phyloP scores from a whole-genome alignment of 192 early-diverging fungal species.

The Spizellomyces sp. region DNA sequence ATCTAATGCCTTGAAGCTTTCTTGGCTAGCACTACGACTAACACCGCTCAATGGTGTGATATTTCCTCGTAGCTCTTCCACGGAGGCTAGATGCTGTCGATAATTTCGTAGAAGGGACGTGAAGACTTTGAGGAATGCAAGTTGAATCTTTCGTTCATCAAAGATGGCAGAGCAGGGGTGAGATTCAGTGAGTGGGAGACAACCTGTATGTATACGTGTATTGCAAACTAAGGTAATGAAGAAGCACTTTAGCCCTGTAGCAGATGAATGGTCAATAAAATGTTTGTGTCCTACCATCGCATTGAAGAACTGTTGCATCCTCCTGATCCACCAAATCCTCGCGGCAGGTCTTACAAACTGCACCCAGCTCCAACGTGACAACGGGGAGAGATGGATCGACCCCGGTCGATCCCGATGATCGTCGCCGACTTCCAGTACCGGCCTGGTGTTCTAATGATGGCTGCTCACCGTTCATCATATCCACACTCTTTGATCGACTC shows the following conservation, averaged over 20 bases:
- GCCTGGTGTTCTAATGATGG: background rate
- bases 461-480: conserved; percentile 4
- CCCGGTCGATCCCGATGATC: conserved; percentile 1
- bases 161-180: conserved; percentile 62
- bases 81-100: conserved; percentile 55
- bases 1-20: conserved; percentile 31
- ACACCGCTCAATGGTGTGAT: conserved; percentile 3
- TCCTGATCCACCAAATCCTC: conserved; percentile 26
- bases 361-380: conserved; percentile 26
- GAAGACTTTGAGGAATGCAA: conserved; percentile 73
- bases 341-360: conserved; percentile 34
- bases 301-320: conserved; percentile 28
- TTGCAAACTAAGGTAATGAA: conserved; percentile 44
- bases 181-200: conserved; percentile 45
- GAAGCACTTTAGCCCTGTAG: background rate
- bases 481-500: conserved; percentile 14
- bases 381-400: background rate
- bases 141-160: conserved; percentile 68
- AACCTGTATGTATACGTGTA: conserved; percentile 51
- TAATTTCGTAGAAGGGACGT: conserved; percentile 75
- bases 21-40: background rate
- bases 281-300: conserved; percentile 34
- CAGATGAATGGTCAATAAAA: background rate
- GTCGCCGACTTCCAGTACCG: background rate
- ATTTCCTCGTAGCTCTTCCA: conserved; percentile 30